phyloP scores from a whole-genome alignment of 768 basidiomycete species.

The Kwoniella europaea region DNA sequence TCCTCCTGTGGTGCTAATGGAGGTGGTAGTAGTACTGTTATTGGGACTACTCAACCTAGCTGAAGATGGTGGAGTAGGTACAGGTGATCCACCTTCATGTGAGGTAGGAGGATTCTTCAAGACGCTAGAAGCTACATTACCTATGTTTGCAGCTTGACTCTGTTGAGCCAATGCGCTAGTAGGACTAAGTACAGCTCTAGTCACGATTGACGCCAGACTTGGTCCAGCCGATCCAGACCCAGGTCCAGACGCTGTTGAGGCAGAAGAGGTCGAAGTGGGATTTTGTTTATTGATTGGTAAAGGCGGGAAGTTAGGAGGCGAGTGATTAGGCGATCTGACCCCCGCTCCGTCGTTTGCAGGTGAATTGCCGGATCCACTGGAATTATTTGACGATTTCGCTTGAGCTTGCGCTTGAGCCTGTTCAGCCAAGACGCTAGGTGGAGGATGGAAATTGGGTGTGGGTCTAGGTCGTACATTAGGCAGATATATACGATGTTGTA shows the following conservation, averaged over 20 bases:
- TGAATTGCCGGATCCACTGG: slow-evolving; percentile 24
- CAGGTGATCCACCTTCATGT: not conserved
- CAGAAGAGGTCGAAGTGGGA: not conserved
- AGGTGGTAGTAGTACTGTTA: not conserved
- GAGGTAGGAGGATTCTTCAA: slow-evolving; percentile 12
- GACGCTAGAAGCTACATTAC: slow-evolving; percentile 11
- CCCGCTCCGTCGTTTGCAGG: slow-evolving; percentile 2
- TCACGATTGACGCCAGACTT: slow-evolving; percentile 55
- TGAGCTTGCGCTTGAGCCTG: slow-evolving; percentile 20
- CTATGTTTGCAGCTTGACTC: slow-evolving; percentile 11
- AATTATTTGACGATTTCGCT: slow-evolving; percentile 10
- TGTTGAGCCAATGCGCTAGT: slow-evolving; percentile 39
- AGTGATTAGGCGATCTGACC: slow-evolving; percentile 4
- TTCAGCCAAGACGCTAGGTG: slow-evolving; percentile 45
- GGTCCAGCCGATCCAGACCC: slow-evolving; percentile 33
- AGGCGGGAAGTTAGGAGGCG: slow-evolving; percentile 54
- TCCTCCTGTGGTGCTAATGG: not conserved
- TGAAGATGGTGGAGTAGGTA: slow-evolving; percentile 4
- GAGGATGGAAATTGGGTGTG: slow-evolving; percentile 50
- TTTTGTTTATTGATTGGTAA: slow-evolving; percentile 34
- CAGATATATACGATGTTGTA: slow-evolving; percentile 57
- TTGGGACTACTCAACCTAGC: not conserved
- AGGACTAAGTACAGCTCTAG: slow-evolving; percentile 53
- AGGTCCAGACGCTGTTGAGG: slow-evolving; percentile 1
- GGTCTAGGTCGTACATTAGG: slow-evolving; percentile 46